Base-by-base conservation (phyloP, 768 basidiomycete genomes). In the Lactifluus piperatus region DNA sequence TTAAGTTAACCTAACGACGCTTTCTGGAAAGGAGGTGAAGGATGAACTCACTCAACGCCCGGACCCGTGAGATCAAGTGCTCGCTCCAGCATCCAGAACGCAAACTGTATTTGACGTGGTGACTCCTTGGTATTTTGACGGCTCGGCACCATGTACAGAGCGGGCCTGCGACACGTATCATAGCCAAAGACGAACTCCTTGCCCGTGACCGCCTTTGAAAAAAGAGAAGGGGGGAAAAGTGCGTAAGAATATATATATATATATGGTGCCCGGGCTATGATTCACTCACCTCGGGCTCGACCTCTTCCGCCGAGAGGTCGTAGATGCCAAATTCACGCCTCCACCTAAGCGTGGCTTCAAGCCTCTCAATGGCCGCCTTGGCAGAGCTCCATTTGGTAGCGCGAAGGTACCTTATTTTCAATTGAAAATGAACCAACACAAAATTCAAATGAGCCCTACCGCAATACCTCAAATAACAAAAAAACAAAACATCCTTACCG, bases 141-240 rank as follows among this genome's bases (percentile, higher is more conserved):
- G 67, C 76, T 78, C 2, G 82, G 82, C 44, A 73, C 73, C 76
- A 91, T 78, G 71, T 92, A 91, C 39, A 84, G 71, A 0, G 75
- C 84, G 3, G 90, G 89, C 56, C 87, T 75, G 13, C 85, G 78
- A 22, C 71, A 71, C 7, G 71, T 70, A 69, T 93, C 91, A 68
- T 81, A 91, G 5, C 92, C 93, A 64, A 86, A 88, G 18, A 84
- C 62, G 50, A 93, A 74, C 68, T 83, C 79, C 72, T 95, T 94
- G 32, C 93, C 93, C 4, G 91, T 94, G 49, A 86, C 72, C 1
- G 82, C 84, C 86, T 88, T 54, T 37, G 43, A 18, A 41, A 44
- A 6, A 43, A 43, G 9, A 24, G 34, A 51, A 13, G 9, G 20
- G 18, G 22, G 11, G 50, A 52, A n/a, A 54, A 24, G 10, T 5